A percentile compares a stretch with the other conserved stretches of the same genome.
Conservation (phyloP, 2,329 filamentous ascomycete genomes). For the Diaporthe vaccinii region DNA sequence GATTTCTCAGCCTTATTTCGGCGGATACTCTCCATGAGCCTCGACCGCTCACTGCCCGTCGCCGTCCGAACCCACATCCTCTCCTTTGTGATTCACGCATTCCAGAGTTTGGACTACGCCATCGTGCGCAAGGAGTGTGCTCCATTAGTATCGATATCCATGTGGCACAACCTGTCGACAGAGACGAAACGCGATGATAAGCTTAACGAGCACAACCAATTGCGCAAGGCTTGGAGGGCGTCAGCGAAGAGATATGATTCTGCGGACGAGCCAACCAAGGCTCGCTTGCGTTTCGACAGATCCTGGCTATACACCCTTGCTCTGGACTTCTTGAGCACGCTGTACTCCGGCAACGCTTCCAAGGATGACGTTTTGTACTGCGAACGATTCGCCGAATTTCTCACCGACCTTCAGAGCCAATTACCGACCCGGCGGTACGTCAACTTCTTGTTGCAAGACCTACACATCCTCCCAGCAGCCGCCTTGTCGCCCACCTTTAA, state of each 20-base stretch:
- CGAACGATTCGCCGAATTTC: constrained; percentile 91
- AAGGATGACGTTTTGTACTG: constrained; percentile 82
- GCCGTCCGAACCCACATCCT: constrained; percentile 85
- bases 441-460: constrained; percentile 86
- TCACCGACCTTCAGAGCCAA: constrained; percentile 92
- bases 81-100: constrained; percentile 89
- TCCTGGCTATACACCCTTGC: constrained; percentile 92
- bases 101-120: constrained; percentile 91
- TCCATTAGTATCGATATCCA: constrained; percentile 91
- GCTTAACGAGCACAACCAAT: constrained; percentile 78
- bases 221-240: constrained; percentile 93
- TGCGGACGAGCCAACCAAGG: constrained; percentile 83
- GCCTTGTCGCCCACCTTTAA: constrained; percentile 83
- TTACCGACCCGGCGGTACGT: constrained; percentile 94
- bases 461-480: constrained; percentile 85
- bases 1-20: constrained; percentile 93
- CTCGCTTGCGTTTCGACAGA: constrained; percentile 88
- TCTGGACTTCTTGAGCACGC: constrained; percentile 82
- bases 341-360: constrained; percentile 71
- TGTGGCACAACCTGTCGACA: constrained; percentile 93
- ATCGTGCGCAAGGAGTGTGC: constrained; percentile 97
- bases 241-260: constrained; percentile 88
- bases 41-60: constrained; percentile 76
- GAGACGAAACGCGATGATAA: constrained; percentile 80
- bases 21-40: constrained; percentile 87